Evolutionary conservation across 139 green algal species (phyloP), one percentile per base, ranked within the genome.

Genomic region (Zygnema cylindricum): DNA sequence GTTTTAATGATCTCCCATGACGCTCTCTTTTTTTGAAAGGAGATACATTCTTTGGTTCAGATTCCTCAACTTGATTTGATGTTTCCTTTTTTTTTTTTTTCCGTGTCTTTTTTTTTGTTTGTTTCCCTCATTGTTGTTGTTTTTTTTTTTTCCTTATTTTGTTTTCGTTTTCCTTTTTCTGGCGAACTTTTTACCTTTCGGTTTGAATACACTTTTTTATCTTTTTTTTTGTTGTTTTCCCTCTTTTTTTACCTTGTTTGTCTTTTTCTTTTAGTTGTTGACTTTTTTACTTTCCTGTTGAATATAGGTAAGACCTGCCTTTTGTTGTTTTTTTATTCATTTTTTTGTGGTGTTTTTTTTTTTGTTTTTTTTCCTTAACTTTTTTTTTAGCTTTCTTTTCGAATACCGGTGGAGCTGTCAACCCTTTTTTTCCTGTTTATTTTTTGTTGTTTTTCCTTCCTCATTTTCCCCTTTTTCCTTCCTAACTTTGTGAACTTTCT

Each of bases 1-100:
- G 36, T 1, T 36, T 0, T 33, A 32, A 35, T 69, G 1, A 0
- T 54, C 0, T 0, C 32, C 32, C 0, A 2, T 33, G 1, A 33
- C 16, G 7, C 49, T 16, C 49, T 63, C 7, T 16, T 16, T 25
- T 63, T 63, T 16, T 16, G 16, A 63, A 16, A 63, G 49, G 7
- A 63, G 49, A 16, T 63, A 16, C 7, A 11, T 79, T 3, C 36
- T 16, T 79, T 7, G 11, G 11, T 79, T 79, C 11, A 11, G 35
- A 79, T 25, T 25, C 7, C 71, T 79, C 7, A 79, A 41, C 71
- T 79, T 11, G n/a, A 41, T 79, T 43, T 16, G 36, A 11, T 3
- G 35, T 30, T 11, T 79, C 36, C 71, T 79, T 79, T 79, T 79
- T 79, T 3, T 3, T 25, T 3, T 79, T 43, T 79, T 3, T 43